phyloP scores from a whole-genome alignment of 495 filamentous ascomycete genomes.

The Delitschia confertaspora region DNA sequence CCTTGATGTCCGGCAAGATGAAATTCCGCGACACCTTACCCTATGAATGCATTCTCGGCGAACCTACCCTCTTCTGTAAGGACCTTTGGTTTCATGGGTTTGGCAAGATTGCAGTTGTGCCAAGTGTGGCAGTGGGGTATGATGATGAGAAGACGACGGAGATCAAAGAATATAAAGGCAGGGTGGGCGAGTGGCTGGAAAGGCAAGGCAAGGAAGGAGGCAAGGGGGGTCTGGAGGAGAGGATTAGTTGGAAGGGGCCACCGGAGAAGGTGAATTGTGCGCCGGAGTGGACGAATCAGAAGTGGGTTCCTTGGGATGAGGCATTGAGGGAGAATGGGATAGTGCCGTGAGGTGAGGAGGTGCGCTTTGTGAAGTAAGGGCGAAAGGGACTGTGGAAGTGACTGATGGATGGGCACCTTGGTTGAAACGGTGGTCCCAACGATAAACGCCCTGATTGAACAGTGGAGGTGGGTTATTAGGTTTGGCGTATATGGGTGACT shows the following conservation, averaged over 20 bases:
- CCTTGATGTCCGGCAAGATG: constrained; percentile 29
- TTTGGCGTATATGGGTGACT: too few relatives aligned
- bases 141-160: constrained; percentile 29
- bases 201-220: constrained; percentile 31
- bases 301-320: constrained; percentile 4
- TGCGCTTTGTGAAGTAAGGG: too few relatives aligned
- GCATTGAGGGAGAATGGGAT: too few relatives aligned
- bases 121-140: constrained; percentile 41
- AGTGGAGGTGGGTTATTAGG: too few relatives aligned
- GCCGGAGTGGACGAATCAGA: background rate
- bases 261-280: constrained; percentile 29
- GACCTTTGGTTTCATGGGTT: constrained; percentile 40
- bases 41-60: constrained; percentile 40
- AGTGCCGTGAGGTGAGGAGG: too few relatives aligned
- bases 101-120: constrained; percentile 42
- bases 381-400: too few relatives aligned
- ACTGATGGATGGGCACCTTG: too few relatives aligned
- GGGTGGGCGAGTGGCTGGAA: too few relatives aligned
- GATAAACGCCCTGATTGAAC: too few relatives aligned
- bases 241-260: constrained; percentile 21
- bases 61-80: constrained; percentile 42
- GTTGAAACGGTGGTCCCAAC: too few relatives aligned
- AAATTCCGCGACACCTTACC: constrained; percentile 33
- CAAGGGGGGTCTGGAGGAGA: constrained; percentile 4
- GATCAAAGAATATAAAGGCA: constrained; percentile 38